Evolutionary conservation across 805 yeast genomes (phyloP).

Genomic region (Soucietia sequanensis): DNA sequence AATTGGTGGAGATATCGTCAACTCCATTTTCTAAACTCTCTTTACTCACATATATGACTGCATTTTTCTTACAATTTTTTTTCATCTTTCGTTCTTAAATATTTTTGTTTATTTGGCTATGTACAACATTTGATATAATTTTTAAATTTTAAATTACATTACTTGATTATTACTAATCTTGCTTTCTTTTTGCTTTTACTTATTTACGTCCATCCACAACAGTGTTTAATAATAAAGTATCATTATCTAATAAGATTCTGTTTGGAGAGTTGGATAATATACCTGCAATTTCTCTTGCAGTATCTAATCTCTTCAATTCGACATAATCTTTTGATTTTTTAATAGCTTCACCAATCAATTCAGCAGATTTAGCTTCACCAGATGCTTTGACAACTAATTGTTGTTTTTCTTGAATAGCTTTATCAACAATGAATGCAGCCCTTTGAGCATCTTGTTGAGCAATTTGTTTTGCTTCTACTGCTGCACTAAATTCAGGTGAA

Average conservation of each 20-base stretch:
- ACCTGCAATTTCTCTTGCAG: conserved; percentile 92
- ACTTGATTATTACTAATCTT: not conserved
- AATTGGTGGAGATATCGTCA: conserved; percentile 78
- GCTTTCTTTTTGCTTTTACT: conserved; percentile 3
- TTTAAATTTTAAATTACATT: not conserved
- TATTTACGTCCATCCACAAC: conserved; percentile 69
- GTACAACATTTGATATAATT: not conserved
- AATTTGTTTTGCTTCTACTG: conserved; percentile 98
- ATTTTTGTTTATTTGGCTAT: not conserved
- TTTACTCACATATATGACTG: no score
- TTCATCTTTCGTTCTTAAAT: no score
- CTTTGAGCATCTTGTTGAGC: conserved; percentile 99
- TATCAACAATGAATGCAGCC: conserved; percentile 95
- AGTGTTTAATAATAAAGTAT: conserved; percentile 87
- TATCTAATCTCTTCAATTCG: conserved; percentile 93
- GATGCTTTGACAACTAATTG: conserved; percentile 95
- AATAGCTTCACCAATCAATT: conserved; percentile 98
- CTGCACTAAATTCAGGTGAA: conserved; percentile 95
- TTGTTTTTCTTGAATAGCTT: conserved; percentile 97
- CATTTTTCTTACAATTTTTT: no score
- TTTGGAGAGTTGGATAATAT: conserved; percentile 87
- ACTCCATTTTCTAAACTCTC: conserved; percentile 67
- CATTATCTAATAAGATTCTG: conserved; percentile 87
- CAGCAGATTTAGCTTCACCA: conserved; percentile 98
- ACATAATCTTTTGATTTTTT: conserved; percentile 95